Evolutionary conservation across 2,329 filamentous ascomycete genomes (phyloP).

Genomic region (Pseudogymnoascus sp.): DNA sequence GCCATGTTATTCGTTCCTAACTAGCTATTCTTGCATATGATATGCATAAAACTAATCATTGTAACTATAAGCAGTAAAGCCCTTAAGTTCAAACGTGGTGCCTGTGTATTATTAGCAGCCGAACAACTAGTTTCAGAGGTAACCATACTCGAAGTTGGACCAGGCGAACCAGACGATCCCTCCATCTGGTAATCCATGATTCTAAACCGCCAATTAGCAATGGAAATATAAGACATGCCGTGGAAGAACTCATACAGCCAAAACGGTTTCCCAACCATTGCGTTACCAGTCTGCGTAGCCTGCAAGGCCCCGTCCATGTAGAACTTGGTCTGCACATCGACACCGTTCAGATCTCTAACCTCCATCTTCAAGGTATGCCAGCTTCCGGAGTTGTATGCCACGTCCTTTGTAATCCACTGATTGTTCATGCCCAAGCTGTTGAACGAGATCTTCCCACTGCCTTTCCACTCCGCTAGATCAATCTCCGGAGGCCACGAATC

Average conservation of each 20-base stretch:
- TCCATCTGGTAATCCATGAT: constrained; percentile 20
- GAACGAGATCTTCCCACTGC: constrained; percentile 45
- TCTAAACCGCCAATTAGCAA: background rate
- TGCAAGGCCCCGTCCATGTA: constrained; percentile 44
- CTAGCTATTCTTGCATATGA: background rate
- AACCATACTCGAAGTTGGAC: constrained; percentile 14
- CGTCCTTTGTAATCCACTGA: constrained; percentile 39
- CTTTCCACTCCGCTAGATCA: constrained; percentile 55
- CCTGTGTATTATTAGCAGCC: constrained; percentile 1
- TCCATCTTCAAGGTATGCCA: constrained; percentile 46
- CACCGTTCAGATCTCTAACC: constrained; percentile 42
- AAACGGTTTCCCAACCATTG: constrained; percentile 41
- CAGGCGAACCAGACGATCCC: constrained; percentile 17
- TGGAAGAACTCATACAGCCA: constrained; percentile 25
- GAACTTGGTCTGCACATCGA: constrained; percentile 45
- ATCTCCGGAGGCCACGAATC: constrained; percentile 52
- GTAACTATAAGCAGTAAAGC: constrained; percentile 14
- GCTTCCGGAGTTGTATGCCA: constrained; percentile 37
- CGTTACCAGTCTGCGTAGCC: constrained; percentile 43
- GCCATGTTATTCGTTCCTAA: background rate
- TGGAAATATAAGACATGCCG: background rate
- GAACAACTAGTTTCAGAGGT: background rate
- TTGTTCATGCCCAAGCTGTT: constrained; percentile 47
- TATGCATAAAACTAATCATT: background rate
- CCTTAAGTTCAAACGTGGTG: constrained; percentile 12